Evolutionary conservation across 2,329 filamentous ascomycete genomes (phyloP).

Genomic region (Colletotrichum tanaceti): DNA sequence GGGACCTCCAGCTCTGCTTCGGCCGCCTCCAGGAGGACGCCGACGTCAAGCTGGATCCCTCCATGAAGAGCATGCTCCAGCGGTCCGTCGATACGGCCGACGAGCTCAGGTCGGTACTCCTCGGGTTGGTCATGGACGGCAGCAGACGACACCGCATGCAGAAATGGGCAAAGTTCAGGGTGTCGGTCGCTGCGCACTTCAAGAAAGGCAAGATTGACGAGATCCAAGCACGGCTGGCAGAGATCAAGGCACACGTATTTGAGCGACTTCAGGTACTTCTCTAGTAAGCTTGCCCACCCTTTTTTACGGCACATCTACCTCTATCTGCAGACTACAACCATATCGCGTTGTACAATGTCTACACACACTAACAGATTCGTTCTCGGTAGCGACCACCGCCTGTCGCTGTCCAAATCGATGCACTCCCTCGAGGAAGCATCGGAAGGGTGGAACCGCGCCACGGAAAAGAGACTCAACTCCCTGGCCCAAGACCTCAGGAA

Average conservation of each 20-base stretch:
- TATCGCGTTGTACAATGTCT: too few species aligned
- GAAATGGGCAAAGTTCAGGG: background rate
- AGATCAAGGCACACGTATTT: background rate
- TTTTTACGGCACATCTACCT: background rate
- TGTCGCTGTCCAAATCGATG: background rate
- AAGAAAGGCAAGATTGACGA: background rate
- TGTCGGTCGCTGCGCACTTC: background rate
- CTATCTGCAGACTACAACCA: too few species aligned
- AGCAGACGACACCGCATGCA: background rate
- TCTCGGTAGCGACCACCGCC: background rate
- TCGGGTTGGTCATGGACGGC: background rate
- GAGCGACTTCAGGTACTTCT: background rate
- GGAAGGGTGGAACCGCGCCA: background rate
- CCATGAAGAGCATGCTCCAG: background rate
- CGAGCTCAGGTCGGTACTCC: background rate
- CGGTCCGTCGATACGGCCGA: constrained; percentile 6
- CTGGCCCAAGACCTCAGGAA: background rate
- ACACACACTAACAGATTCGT: fast-evolving
- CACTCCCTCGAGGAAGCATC: background rate
- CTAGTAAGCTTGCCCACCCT: background rate
- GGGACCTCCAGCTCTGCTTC: background rate
- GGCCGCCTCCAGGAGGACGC: background rate
- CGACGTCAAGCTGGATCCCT: background rate
- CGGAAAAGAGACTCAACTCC: background rate
- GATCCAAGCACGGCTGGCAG: background rate